Percentiles rank a stretch among this genome's conserved stretches.
Conservation (phyloP, 1,284 basidiomycete species). For the Sanghuangporus baumii region DNA sequence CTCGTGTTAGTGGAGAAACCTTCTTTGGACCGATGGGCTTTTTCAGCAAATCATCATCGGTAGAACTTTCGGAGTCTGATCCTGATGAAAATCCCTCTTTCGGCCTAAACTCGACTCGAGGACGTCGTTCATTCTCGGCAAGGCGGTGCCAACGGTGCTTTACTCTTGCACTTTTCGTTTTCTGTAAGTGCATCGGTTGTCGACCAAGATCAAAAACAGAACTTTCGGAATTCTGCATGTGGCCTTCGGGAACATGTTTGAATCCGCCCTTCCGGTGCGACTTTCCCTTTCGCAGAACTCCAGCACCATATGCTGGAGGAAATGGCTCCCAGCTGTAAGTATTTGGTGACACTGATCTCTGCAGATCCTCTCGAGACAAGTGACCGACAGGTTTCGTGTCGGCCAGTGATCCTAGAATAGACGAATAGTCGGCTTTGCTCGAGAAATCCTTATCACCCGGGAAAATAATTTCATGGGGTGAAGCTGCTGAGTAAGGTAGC, state of each 20-base stretch:
- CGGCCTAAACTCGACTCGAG: conserved; percentile 46
- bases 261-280: background rate
- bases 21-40: conserved; percentile 20
- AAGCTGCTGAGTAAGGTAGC: conserved; percentile 13
- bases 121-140: conserved; percentile 28
- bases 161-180: conserved; percentile 26
- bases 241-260: background rate
- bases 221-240: background rate
- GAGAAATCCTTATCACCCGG: conserved; percentile 28
- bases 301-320: background rate
- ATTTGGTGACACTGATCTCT: background rate
- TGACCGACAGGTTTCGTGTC: conserved; percentile 21
- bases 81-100: conserved; percentile 33
- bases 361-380: conserved; percentile 4
- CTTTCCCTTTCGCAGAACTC: conserved; percentile 3
- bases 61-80: conserved; percentile 26
- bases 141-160: conserved; percentile 18
- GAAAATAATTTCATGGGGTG: conserved; percentile 24
- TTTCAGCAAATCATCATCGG: conserved; percentile 18
- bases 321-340: background rate
- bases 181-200: conserved; percentile 21
- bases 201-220: conserved; percentile 6
- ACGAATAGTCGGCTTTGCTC: conserved; percentile 23
- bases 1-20: background rate
- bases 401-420: conserved; percentile 22